phyloP scores from a whole-genome alignment of 2,329 filamentous ascomycete species.

The Arthrobotrys sphaeroides region DNA sequence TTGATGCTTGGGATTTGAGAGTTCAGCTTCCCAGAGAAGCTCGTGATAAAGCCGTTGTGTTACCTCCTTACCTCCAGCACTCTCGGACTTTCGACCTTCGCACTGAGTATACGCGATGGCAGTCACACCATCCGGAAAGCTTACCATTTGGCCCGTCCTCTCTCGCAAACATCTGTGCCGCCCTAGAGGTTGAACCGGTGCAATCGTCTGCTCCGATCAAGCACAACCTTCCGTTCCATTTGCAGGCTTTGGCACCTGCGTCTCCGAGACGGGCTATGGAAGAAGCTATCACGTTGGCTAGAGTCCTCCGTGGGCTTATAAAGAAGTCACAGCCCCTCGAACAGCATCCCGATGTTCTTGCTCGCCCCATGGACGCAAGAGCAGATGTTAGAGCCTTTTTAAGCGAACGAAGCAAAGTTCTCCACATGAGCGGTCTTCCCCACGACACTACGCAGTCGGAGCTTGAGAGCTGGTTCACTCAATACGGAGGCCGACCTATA shows the following conservation, averaged over 20 bases:
- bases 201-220: constrained; percentile 98
- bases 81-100: constrained; percentile 96
- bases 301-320: constrained; percentile 90
- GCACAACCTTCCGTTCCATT: constrained; percentile 96
- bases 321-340: constrained; percentile 94
- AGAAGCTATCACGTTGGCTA: constrained; percentile 90
- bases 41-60: constrained; percentile 95
- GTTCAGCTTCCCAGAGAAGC: constrained; percentile 97
- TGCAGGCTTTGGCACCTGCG: constrained; percentile 93
- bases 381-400: constrained; percentile 96
- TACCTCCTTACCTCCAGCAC: constrained; percentile 96
- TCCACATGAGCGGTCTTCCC: constrained; percentile 96
- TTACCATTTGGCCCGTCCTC: constrained; percentile 95
- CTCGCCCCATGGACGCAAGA: constrained; percentile 92
- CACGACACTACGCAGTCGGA: constrained; percentile 99
- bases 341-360: constrained; percentile 93
- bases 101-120: constrained; percentile 98
- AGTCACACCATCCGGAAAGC: constrained; percentile 97
- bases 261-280: constrained; percentile 97
- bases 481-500: constrained; percentile 96
- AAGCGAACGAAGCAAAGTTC: constrained; percentile 94
- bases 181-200: constrained; percentile 95
- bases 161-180: constrained; percentile 96
- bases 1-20: constrained; percentile 97
- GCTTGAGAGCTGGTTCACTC: constrained; percentile 98